Evolutionary conservation across 2,329 filamentous ascomycete genomes (phyloP), one percentile per base, ranked within the genome.

Genomic region (Phaeomoniella chlamydospora): DNA sequence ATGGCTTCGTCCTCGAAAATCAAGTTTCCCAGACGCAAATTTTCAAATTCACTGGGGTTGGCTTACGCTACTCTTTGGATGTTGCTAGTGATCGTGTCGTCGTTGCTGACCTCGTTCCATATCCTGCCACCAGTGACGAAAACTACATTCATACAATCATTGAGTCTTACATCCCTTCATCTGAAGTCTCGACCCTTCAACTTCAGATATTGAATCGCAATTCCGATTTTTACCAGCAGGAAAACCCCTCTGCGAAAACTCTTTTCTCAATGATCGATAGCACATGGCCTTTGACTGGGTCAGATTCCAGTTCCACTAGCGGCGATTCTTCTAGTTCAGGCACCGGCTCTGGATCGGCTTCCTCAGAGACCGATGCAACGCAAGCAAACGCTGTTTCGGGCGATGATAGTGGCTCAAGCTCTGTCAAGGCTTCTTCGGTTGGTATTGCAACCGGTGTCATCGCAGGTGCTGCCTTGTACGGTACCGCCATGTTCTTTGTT

Each of bases 401-500:
- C 15, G 40, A 44, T 36, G 45, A 52, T 34, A 59, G 54, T 31
- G 62, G 62, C 36, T 68, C 63, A 35, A 54, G 53, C 34, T 46
- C 53, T 22, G 54, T 61, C 29, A 53, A 52, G 35, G 49, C 55
- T 18, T 63, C 56, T 56, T 78, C 65, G 49, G 73, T 64, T 44
- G 72, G 60, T 50, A 81, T 94, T 49, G 83, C 80, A 38, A 68
- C 84, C 15, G 84, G 83, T 49, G 80, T 83, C 16, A 74, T 87
- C 18, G 72, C 73, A 31, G 77, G 86, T 50, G 84, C 83, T 30
- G 80, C 78, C 35, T 77, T 85, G n/a, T 94, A 94, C 47, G 87
- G 86, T 51, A 83, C 81, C 10, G 86, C 84, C 55, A 94, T 94
- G 87, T 88, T 94, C 64, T 77, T 90, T 50, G 75, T 94, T 45